Conservation (phyloP, 2,329 filamentous ascomycete species). For the Fusarium torulosum region DNA sequence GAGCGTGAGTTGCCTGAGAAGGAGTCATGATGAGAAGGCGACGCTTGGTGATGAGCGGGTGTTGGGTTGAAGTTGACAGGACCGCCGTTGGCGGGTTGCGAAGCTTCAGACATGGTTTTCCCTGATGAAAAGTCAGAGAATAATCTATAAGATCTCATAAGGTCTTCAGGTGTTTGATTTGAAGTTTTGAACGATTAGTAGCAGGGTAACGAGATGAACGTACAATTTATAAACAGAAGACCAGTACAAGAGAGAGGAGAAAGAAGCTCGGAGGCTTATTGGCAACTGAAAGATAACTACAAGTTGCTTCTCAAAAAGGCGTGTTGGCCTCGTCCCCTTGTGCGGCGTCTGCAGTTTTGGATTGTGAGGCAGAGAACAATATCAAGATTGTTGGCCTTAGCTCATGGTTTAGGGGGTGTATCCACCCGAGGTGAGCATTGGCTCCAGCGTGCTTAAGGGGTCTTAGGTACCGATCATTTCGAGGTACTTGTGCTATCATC, state of each 20-base stretch:
- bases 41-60: conserved; percentile 34
- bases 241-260: not conserved
- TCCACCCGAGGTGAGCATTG: conserved; percentile 19
- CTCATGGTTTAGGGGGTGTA: conserved; percentile 27
- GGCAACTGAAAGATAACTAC: not conserved
- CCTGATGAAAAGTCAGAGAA: conserved; percentile 27
- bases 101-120: conserved; percentile 35
- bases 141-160: conserved; percentile 30
- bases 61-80: conserved; percentile 39
- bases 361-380: conserved; percentile 50
- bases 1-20: conserved; percentile 29
- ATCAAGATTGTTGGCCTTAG: conserved; percentile 41
- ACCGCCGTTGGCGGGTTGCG: conserved; percentile 7
- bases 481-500: not conserved
- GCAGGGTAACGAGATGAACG: not conserved
- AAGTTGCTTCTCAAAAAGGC: conserved; percentile 7
- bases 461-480: not conserved
- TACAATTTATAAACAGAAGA: conserved; percentile 12
- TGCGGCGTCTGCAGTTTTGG: conserved; percentile 38
- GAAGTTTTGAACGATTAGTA: conserved; percentile 4
- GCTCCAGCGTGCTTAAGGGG: conserved; percentile 15
- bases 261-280: not conserved
- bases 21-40: conserved; percentile 32
- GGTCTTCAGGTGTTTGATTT: not conserved
- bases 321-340: conserved; percentile 38